A percentile compares a stretch with the other conserved stretches of the same genome.
These are phyloP conservation scores for Quercus agrifolia DNA, from an alignment of 306 rosid species.

Conservation along the genomic window DNA sequence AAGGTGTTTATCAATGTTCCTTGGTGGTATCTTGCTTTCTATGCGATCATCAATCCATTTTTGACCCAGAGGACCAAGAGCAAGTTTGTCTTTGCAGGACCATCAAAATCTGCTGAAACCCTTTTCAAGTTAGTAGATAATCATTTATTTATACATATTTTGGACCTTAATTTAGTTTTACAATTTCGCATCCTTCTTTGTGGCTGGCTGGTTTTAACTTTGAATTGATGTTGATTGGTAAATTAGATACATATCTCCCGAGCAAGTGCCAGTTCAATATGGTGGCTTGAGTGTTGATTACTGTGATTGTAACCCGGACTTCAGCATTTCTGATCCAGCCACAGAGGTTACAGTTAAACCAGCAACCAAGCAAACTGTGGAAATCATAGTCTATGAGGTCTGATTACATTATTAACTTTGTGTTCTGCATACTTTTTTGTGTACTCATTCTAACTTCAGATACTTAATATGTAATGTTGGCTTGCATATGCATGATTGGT, in stretches of 20 bases:
- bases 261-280: slow-evolving; percentile 81
- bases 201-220: slow-evolving; percentile 7
- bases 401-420: slow-evolving; percentile 10
- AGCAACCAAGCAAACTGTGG: slow-evolving; percentile 84
- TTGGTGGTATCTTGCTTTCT: slow-evolving; percentile 62
- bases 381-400: slow-evolving; percentile 92
- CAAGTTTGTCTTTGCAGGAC: slow-evolving; percentile 51
- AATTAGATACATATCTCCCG: slow-evolving; percentile 76
- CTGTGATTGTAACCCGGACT: slow-evolving; percentile 94
- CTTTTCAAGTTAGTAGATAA: slow-evolving; percentile 66
- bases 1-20: slow-evolving; percentile 63
- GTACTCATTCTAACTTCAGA: slow-evolving; percentile 4
- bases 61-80: slow-evolving; percentile 59
- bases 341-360: slow-evolving; percentile 64
- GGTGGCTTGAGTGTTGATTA: slow-evolving; percentile 91
- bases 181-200: background rate
- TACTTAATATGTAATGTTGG: background rate
- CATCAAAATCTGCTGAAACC: slow-evolving; percentile 42
- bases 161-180: background rate
- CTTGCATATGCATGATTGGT: background rate
- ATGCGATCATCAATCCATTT: slow-evolving; percentile 52
- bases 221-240: slow-evolving; percentile 3
- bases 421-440: background rate
- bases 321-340: slow-evolving; percentile 61
- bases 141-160: background rate